phyloP scores from a whole-genome alignment of 495 filamentous ascomycete species.

The Hypoxylon intermedium region DNA sequence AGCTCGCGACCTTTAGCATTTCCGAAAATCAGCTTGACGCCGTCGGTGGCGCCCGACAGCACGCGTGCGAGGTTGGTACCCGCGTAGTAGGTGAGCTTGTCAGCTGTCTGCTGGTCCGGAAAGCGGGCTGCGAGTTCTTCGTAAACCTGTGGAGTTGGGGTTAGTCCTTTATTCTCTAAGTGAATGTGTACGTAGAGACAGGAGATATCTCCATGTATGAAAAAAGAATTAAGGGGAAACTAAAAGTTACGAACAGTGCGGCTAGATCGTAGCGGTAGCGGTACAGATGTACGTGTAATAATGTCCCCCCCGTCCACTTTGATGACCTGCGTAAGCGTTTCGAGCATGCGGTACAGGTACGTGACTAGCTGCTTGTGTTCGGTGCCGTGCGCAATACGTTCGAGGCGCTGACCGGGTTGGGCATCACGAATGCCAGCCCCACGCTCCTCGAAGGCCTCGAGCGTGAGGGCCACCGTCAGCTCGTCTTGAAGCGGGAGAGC shows the following conservation, averaged over 20 bases:
- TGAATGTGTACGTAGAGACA: not conserved
- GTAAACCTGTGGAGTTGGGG: conserved; percentile 21
- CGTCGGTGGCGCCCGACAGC: conserved; percentile 50
- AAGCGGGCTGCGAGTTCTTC: conserved; percentile 40
- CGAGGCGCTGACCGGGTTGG: conserved; percentile 41
- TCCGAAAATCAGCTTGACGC: conserved; percentile 54
- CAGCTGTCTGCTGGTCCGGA: conserved; percentile 45
- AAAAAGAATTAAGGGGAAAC: no score
- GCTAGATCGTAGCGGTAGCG: conserved; percentile 25
- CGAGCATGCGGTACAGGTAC: conserved; percentile 53
- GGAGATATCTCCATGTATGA: not conserved
- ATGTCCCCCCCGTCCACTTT: conserved; percentile 35
- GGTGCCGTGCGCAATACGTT: conserved; percentile 41
- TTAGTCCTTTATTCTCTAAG: not conserved
- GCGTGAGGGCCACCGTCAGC: conserved; percentile 46
- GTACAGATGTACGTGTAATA: conserved; percentile 49
- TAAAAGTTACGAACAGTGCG: not conserved
- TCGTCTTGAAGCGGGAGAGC: conserved; percentile 35
- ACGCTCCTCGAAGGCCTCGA: conserved; percentile 55
- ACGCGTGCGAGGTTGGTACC: conserved; percentile 49
- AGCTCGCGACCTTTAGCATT: conserved; percentile 50
- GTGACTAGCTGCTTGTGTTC: conserved; percentile 46
- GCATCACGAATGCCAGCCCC: conserved; percentile 46
- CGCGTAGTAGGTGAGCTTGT: conserved; percentile 48
- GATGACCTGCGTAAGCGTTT: conserved; percentile 48